Base-by-base conservation (phyloP, 441 rosid genomes). In the Euphorbia celastroides region DNA sequence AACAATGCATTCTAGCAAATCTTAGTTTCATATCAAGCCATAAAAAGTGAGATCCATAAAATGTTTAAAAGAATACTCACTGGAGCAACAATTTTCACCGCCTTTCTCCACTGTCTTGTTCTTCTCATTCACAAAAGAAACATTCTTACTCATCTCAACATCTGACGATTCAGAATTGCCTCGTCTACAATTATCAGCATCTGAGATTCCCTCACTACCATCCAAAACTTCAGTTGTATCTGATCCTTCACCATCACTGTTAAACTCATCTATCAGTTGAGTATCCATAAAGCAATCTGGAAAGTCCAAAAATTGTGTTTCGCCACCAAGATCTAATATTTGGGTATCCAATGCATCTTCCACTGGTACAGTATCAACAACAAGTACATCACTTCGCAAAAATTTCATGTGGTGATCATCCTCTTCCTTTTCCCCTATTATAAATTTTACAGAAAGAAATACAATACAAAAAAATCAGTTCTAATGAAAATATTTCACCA, bases 331-430 rank as follows among this genome's bases (percentile, higher is more conserved):
- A n/a, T n/a, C 56, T 82, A 20, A 38, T 74, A 78, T 78, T 78
- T 87, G 92, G 60, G 92, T 88, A 74, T 90, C 91, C 28, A 62
- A 78, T 17, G 69, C 77, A 66, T 80, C 82, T 30, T 77, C 77
- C 60, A 69, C 70, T n/a, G 71, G 72, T 46, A 73, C 60, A 59
- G 68, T 74, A 52, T 83, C 80, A 59, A 82, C 78, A 57, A 74
- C 64, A 54, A 48, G 77, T 57, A 64, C 59, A 0, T 81, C 73
- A 55, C 59, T 65, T 63, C 73, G 78, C 22, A 62, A 13, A 65
- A 62, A 73, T 20, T 28, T 28, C 25, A 54, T 66, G 52, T 65
- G 70, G 65, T 72, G 62, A 32, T 38, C 76, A 67, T 56, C 56
- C 41, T 60, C 60, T 48, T 55, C 66, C 14, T 62, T 69, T 41